Percentiles rank a stretch among this genome's conserved stretches.
phyloP scores from a whole-genome alignment of 139 green algal genomes.

The Deuterostichococcus epilithicus region DNA sequence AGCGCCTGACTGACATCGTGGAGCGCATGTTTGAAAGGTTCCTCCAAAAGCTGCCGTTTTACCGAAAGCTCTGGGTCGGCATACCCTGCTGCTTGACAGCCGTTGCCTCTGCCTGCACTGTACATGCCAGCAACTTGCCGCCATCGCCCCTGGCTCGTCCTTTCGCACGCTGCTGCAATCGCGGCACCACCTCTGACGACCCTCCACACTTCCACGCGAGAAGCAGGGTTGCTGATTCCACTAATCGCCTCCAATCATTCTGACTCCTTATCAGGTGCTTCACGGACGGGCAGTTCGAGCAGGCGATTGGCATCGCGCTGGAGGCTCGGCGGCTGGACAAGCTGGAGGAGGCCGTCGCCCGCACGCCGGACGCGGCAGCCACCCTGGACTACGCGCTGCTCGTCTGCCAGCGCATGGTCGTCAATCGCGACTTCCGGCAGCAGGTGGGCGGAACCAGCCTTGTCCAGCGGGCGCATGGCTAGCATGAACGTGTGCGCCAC shows the following conservation, averaged over 20 bases:
- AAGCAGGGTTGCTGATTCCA: no score
- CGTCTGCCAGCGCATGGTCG: constrained; percentile 76
- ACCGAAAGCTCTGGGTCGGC: not conserved
- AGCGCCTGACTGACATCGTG: constrained; percentile 82
- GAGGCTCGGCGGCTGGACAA: constrained; percentile 86
- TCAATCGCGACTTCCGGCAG: constrained; percentile 78
- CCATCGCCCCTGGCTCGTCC: not conserved
- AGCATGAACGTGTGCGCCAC: no score
- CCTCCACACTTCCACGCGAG: no score
- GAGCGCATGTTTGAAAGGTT: constrained; percentile 90
- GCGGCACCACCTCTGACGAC: no score
- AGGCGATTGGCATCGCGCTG: constrained; percentile 93
- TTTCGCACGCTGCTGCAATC: no score
- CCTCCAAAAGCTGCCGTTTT: constrained; percentile 7
- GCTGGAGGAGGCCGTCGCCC: constrained; percentile 66
- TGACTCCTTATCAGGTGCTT: constrained; percentile 57
- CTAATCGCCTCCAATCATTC: not conserved
- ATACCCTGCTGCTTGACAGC: not conserved
- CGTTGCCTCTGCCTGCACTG: not conserved
- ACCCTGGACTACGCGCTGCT: constrained; percentile 81
- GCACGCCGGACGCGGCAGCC: constrained; percentile 13
- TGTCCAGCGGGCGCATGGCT: no score
- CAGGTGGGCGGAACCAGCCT: constrained; percentile 9
- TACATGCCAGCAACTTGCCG: not conserved
- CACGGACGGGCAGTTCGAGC: constrained; percentile 78